Evolutionary conservation across 148 eudicot genomes (phyloP), one percentile per base, ranked within the genome.

Genomic region (Rhododendron ferrugineum): DNA sequence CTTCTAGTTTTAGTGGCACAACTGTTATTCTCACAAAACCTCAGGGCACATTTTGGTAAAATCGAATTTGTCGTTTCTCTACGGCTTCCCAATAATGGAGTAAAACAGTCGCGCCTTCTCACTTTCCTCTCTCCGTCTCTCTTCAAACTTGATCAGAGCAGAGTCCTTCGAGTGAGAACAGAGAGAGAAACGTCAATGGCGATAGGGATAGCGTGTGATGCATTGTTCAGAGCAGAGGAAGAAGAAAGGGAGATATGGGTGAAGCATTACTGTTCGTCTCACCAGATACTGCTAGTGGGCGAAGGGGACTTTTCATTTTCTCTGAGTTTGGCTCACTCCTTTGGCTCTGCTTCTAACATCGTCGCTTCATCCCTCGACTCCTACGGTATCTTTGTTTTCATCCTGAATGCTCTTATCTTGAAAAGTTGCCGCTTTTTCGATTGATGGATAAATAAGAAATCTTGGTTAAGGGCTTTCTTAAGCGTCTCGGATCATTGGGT

Each of bases 261-360:
- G 16, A 84, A 85, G 34, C 84, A 88, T 36, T 91, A 91, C 62
- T 84, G 88, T n/a, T 87, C 90, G 4, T 79, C 15, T 62, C 94
- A 92, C 60, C 44, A 82, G 37, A 91, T 92, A 36, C 86, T 92
- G 14, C 64, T 91, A 26, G 90, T 89, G 16, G 93, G 93, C 70
- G 93, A 91, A 85, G 93, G 93, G 13, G 93, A 91, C 68, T 88
- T 91, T 88, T 91, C 93, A 6, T 91, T 91, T 54, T 85, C 90
- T 0, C 34, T 86, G 6, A 80, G 82, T 40, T 89, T 91, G 87
- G 90, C 93, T 20, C 54, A 1, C 10, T 60, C 86, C 30, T 89
- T 91, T 36, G 87, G 76, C 60, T 89, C 89, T 82, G 91, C 86
- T 64, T 74, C 85, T 50, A 91, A 89, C 86, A 89, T 90, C 26